phyloP scores from a whole-genome alignment of 1,284 basidiomycete genomes.

The Sporisorium graminicola region DNA sequence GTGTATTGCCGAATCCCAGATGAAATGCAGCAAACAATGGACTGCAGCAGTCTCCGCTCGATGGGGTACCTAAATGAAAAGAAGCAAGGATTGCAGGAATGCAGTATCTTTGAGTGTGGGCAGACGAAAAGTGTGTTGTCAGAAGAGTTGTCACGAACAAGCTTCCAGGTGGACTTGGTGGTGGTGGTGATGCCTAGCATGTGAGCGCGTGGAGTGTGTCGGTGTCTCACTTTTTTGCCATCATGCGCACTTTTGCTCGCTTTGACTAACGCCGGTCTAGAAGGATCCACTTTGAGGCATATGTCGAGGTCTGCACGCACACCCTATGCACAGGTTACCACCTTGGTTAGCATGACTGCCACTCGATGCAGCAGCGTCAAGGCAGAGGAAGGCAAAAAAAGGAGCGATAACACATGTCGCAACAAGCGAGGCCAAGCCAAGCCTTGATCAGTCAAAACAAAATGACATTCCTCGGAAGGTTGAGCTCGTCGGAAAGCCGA shows the following conservation, averaged over 20 bases:
- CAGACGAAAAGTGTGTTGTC: not conserved
- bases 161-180: not conserved
- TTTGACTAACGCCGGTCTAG: not conserved
- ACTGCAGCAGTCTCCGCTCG: not conserved
- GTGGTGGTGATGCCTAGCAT: not conserved
- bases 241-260: not conserved
- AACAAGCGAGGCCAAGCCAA: constrained; percentile 3
- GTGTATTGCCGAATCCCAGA: not conserved
- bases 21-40: not conserved
- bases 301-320: not conserved
- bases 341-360: not conserved
- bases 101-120: not conserved
- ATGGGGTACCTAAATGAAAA: constrained; percentile 6
- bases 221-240: not conserved
- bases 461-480: constrained; percentile 2
- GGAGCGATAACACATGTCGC: constrained; percentile 1
- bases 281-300: not conserved
- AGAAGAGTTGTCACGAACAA: too few species aligned
- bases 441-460: constrained; percentile 10
- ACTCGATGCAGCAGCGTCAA: not conserved
- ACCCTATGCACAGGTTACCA: not conserved
- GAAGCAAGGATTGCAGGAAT: not conserved
- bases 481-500: not conserved
- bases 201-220: not conserved
- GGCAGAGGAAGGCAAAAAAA: not conserved